Evolutionary conservation across 345 rosid genomes (phyloP), one percentile per base, ranked within the genome.

Genomic region (Populus tremula): DNA sequence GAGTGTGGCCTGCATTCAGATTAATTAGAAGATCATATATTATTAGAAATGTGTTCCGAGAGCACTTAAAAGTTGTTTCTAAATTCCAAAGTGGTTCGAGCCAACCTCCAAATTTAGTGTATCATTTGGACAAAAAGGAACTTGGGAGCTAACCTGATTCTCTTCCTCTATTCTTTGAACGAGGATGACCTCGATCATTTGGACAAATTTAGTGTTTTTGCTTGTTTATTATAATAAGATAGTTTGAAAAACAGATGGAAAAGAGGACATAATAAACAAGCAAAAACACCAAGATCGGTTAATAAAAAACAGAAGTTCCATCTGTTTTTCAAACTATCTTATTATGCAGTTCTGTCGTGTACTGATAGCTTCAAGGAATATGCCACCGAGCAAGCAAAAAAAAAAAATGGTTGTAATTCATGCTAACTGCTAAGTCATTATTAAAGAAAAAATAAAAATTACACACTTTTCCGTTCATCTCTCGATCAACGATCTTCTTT

Each of bases 91-190:
- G 36, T 33, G 4, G 35, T 33, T 33, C 4, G 23, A 5, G 59
- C 59, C 2, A 53, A n/a, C n/a, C 59, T n/a, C 59, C 9, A 53
- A 7, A 53, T 53, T 53, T 20, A 53, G 59, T 53, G 23, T 20
- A 53, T 2, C 59, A 18, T 53, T 2, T 7, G 23, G 59, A 53
- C 23, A 64, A 25, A 47, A 17, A 64, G 29, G 43, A 47, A 59
- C 21, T 41, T 63, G 41, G 38, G n/a, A 43, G 50, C 78, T 35
- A 38, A 92, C 92, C 89, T 80, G 95, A 83, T 75, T 95, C 96
- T 84, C 89, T 95, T 33, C 80, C 72, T 82, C 92, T 86, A 38
- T 93, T 98, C 82, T 88, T 92, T 12, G 92, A 86, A 63, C 89
- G 93, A 75, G 87, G 93, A 75, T 87, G 91, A 71, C 88, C 81